Evolutionary conservation across 1,139 yeast species (phyloP).

Genomic region (Spathaspora sp.): DNA sequence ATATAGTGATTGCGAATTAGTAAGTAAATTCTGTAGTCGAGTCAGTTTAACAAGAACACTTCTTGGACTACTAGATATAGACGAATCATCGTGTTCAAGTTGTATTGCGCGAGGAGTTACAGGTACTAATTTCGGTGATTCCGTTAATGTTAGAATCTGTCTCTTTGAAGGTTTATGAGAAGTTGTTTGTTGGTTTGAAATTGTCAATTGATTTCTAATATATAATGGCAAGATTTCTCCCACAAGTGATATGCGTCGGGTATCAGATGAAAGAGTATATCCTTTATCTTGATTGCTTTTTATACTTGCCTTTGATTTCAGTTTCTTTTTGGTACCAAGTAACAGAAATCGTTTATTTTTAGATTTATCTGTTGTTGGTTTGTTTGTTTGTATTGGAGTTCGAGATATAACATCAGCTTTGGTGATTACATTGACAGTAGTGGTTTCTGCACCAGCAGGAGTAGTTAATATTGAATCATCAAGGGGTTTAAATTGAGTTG

Average conservation of each 20-base stretch:
- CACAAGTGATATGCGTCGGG: slow-evolving; percentile 35
- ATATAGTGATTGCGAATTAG: slow-evolving; percentile 41
- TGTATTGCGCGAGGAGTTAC: not conserved
- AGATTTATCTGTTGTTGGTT: not conserved
- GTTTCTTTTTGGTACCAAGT: slow-evolving; percentile 1
- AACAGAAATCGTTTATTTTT: slow-evolving; percentile 1
- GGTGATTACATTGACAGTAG: slow-evolving; percentile 36
- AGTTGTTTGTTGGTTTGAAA: slow-evolving; percentile 8
- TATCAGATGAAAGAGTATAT: slow-evolving; percentile 1
- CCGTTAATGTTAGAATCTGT: slow-evolving; percentile 2
- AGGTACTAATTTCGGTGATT: slow-evolving; percentile 4
- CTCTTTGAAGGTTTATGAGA: slow-evolving; percentile 11
- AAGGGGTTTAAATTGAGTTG: slow-evolving; percentile 9
- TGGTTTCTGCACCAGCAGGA: slow-evolving; percentile 32
- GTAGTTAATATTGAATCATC: slow-evolving; percentile 18
- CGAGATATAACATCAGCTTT: slow-evolving; percentile 21
- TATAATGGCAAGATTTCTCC: slow-evolving; percentile 42
- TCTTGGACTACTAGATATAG: slow-evolving; percentile 7
- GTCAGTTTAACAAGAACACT: slow-evolving; percentile 15
- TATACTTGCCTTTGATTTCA: slow-evolving; percentile 2
- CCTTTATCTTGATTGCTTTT: not conserved
- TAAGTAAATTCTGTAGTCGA: slow-evolving; percentile 34
- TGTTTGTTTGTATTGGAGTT: not conserved
- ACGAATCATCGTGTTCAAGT: not conserved
- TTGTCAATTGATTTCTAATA: slow-evolving; percentile 31